Base-by-base conservation (phyloP, 2,329 filamentous ascomycete genomes). In the Nemania diffusa region DNA sequence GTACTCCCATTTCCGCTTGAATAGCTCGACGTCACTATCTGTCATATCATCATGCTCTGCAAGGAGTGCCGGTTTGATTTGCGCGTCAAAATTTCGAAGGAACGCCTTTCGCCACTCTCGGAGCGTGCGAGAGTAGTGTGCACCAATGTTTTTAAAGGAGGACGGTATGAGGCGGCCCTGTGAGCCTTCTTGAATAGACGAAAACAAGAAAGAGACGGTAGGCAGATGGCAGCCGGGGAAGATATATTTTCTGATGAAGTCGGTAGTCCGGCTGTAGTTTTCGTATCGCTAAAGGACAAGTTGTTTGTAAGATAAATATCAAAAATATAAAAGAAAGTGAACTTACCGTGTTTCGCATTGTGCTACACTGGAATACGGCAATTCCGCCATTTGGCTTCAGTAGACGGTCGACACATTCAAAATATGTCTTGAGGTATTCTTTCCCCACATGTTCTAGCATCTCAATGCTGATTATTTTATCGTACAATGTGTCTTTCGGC, bases 1-100 rank as follows among this genome's bases (percentile, higher is more conserved):
- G 17, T 34, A 53, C 50, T 53, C 26, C 50, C 50, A 53, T n/a
- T 32, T 53, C 17, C 50, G 15, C n/a, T 34, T 32, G 26, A 53
- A 53, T 1, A 32, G 1, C 24, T 52, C 26, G 15, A 32, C 50
- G 1, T 53, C 50, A 2, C 17, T 29, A 5, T 53, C 15, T 22
- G 26, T 53, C 50, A 53, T 53, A 17, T 20, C 7, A 13, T 0
- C 26, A 17, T 22, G 48, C 20, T 34, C 17, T 22, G 4, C 3
- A 7, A 34, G 27, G 7, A 52, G 13, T 4, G 50, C 27, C 9
- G 50, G 50, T 8, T 29, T 32, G 13, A 53, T 53, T 1, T 13
- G 15, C 17, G 15, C 2, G 7, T 53, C 50, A 13, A 53, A 53
- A 15, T 34, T 34, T 20, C 17, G 5, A 3, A 53, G 5, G 15